A percentile compares a stretch with the other conserved stretches of the same genome.
phyloP scores from a whole-genome alignment of 495 filamentous ascomycete species.

The Paragyromitra xinjiangensis region DNA sequence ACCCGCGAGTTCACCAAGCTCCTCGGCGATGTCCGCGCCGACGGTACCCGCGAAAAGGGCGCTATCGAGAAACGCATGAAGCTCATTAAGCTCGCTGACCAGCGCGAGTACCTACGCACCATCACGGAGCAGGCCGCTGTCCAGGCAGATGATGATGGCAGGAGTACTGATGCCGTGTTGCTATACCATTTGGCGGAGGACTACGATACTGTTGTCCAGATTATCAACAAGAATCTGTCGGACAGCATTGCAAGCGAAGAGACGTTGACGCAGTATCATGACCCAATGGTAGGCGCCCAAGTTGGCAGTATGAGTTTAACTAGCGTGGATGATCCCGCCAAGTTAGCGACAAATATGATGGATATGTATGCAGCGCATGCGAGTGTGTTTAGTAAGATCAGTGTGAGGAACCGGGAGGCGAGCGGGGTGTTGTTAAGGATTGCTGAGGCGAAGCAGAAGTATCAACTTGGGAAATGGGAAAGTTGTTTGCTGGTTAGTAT shows the following conservation, averaged over 20 bases:
- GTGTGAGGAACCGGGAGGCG: constrained; percentile 70
- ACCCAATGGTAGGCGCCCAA: not conserved
- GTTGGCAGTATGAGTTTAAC: constrained; percentile 64
- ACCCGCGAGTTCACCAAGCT: constrained; percentile 92
- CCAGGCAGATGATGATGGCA: constrained; percentile 91
- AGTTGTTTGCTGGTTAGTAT: constrained; percentile 80
- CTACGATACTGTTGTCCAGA: constrained; percentile 86
- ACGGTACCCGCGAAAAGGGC: constrained; percentile 83
- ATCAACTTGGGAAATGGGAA: constrained; percentile 76
- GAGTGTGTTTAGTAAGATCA: constrained; percentile 49
- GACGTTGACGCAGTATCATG: constrained; percentile 17
- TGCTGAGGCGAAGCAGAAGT: constrained; percentile 75
- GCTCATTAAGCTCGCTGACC: constrained; percentile 79
- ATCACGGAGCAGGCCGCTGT: constrained; percentile 90
- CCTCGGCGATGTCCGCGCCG: constrained; percentile 85
- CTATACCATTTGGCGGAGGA: constrained; percentile 94
- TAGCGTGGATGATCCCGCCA: constrained; percentile 82
- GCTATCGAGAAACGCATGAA: constrained; percentile 87
- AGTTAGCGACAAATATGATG: constrained; percentile 81
- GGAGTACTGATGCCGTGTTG: constrained; percentile 89
- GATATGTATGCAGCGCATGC: constrained; percentile 69
- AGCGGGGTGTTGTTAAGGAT: constrained; percentile 78
- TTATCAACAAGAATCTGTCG: constrained; percentile 88
- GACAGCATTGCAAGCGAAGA: constrained; percentile 70
- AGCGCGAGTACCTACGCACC: constrained; percentile 81